These are phyloP conservation scores for Rhododendron kiyosumense DNA, from an alignment of 148 eudicot genomes.

Conservation along the genomic window DNA sequence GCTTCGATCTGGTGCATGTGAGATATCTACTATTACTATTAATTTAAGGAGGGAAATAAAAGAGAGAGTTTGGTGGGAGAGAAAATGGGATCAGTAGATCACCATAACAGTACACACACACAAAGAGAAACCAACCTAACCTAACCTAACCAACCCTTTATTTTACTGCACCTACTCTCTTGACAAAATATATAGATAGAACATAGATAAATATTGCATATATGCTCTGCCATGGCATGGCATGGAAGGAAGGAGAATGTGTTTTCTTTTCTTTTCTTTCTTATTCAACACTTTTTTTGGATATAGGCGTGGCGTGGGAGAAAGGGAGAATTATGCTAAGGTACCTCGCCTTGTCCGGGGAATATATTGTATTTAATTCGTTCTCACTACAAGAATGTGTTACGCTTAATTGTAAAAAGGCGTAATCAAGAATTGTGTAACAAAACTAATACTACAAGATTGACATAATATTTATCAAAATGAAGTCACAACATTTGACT, in stretches of 20 bases:
- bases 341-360: neutral
- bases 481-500: neutral
- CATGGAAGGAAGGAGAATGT: neutral
- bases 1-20: neutral
- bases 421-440: neutral
- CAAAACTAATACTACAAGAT: neutral
- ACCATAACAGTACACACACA: neutral
- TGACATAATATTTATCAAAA: neutral
- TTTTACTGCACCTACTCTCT: neutral
- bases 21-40: neutral
- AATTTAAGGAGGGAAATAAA: neutral
- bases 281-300: neutral
- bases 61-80: neutral
- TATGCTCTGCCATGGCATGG: neutral
- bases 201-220: neutral
- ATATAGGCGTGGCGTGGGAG: neutral
- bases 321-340: neutral
- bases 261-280: neutral
- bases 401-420: neutral
- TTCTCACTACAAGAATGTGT: neutral
- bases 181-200: neutral
- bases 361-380: too few species aligned
- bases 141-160: neutral
- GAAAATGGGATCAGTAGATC: neutral
- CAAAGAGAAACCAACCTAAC: neutral